Conservation (phyloP, 1,284 basidiomycete genomes). For the Ceratobasidium sp. region DNA sequence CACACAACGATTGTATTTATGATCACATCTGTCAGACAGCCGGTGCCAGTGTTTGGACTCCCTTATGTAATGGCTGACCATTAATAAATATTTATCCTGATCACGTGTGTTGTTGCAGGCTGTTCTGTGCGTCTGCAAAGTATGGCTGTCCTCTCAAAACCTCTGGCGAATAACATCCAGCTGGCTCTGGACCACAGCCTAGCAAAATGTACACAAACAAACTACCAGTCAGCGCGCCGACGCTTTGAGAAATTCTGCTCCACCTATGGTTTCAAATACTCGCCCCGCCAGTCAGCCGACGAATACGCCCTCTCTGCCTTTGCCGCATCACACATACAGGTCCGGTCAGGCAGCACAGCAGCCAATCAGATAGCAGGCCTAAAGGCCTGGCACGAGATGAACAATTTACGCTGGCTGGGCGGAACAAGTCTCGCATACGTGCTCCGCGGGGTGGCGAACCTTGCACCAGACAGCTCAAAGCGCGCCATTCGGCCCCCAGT, state of each 20-base stretch:
- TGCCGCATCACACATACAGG: constrained; percentile 43
- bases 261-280: constrained; percentile 37
- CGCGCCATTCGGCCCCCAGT: background rate
- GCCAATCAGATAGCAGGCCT: constrained; percentile 42
- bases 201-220: background rate
- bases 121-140: background rate
- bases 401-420: constrained; percentile 45
- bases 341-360: constrained; percentile 41
- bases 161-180: background rate
- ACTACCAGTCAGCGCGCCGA: background rate
- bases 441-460: constrained; percentile 44
- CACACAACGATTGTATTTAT: background rate
- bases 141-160: background rate
- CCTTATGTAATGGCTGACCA: background rate
- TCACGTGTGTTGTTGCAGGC: background rate
- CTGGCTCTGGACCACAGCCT: background rate
- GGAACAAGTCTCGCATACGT: constrained; percentile 43
- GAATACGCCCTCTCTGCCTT: constrained; percentile 46
- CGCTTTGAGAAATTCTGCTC: constrained; percentile 35
- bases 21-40: background rate
- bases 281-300: constrained; percentile 43
- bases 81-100: background rate
- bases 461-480: constrained; percentile 43
- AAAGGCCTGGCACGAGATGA: constrained; percentile 46
- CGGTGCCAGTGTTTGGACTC: background rate